A percentile compares a stretch with the other conserved stretches of the same genome.
phyloP scores from a whole-genome alignment of 2,329 filamentous ascomycete genomes.

The Claviceps sp. region DNA sequence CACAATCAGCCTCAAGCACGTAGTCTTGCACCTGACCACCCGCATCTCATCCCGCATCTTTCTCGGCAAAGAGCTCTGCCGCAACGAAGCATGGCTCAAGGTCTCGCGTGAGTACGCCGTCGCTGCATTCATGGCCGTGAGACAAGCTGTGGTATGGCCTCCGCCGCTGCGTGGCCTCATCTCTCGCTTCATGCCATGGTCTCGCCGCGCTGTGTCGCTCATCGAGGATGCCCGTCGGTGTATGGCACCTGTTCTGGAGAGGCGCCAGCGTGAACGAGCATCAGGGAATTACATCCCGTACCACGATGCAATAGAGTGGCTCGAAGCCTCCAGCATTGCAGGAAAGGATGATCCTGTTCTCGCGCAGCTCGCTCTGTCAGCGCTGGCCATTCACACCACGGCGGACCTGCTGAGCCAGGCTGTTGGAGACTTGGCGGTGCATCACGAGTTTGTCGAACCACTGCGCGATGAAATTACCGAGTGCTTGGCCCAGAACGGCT shows the following conservation, averaged over 20 bases:
- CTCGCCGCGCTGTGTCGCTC: slow-evolving; percentile 1
- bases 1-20: background rate
- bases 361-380: slow-evolving; percentile 16
- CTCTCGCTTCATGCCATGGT: background rate
- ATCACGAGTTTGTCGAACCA: slow-evolving; percentile 20
- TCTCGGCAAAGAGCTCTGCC: slow-evolving; percentile 24
- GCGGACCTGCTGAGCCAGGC: slow-evolving; percentile 14
- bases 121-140: slow-evolving; percentile 18
- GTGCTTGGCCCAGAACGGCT: background rate
- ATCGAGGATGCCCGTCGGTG: background rate
- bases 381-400: slow-evolving; percentile 42
- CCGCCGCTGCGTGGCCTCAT: slow-evolving; percentile 30
- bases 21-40: background rate
- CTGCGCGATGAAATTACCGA: slow-evolving; percentile 27
- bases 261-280: background rate
- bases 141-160: slow-evolving; percentile 26
- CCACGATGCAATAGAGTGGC: slow-evolving; percentile 40
- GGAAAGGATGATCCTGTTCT: slow-evolving; percentile 5
- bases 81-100: slow-evolving; percentile 30
- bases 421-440: slow-evolving; percentile 23
- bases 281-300: slow-evolving; percentile 16
- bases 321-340: slow-evolving; percentile 28
- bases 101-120: slow-evolving; percentile 27
- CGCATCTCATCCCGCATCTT: slow-evolving; percentile 20
- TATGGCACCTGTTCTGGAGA: background rate